Conservation (phyloP, 2,329 filamentous ascomycete species). For the Stemphylium lycopersici region DNA sequence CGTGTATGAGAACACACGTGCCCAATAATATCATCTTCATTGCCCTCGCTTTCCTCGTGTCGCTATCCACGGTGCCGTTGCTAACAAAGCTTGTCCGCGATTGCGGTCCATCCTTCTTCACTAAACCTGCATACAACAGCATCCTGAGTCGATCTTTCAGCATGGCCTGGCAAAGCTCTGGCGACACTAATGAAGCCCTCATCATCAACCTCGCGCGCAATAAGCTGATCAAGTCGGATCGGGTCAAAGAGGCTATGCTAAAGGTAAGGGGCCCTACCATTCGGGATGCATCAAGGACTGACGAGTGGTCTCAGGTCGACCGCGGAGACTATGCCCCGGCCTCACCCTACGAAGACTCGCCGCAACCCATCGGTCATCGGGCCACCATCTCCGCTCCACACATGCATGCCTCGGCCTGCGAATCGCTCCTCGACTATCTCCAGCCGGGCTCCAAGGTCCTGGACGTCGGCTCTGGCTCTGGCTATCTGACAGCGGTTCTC, state of each 20-base stretch:
- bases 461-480: conserved; percentile 59
- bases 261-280: conserved; percentile 56
- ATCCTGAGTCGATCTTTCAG: conserved; percentile 29
- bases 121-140: neutral
- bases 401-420: conserved; percentile 72
- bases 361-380: conserved; percentile 69
- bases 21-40: conserved; percentile 12
- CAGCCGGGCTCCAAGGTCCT: conserved; percentile 57
- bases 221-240: conserved; percentile 72
- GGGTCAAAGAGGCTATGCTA: conserved; percentile 81
- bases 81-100: conserved; percentile 25
- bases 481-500: conserved; percentile 85
- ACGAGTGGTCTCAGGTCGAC: conserved; percentile 68
- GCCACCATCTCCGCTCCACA: conserved; percentile 77
- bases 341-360: conserved; percentile 74
- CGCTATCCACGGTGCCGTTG: conserved; percentile 29
- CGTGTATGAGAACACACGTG: neutral
- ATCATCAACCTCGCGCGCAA: conserved; percentile 77
- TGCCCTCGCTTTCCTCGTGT: conserved; percentile 9
- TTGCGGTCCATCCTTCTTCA: conserved; percentile 16
- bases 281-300: neutral
- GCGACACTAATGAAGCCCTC: conserved; percentile 73
- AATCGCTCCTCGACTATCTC: conserved; percentile 66
- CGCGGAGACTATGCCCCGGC: conserved; percentile 80
- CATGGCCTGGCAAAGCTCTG: conserved; percentile 93